A percentile compares a stretch with the other conserved stretches of the same genome.
Conservation (phyloP, 176 grass and related monocot genomes). For the Zoysia japonica region DNA sequence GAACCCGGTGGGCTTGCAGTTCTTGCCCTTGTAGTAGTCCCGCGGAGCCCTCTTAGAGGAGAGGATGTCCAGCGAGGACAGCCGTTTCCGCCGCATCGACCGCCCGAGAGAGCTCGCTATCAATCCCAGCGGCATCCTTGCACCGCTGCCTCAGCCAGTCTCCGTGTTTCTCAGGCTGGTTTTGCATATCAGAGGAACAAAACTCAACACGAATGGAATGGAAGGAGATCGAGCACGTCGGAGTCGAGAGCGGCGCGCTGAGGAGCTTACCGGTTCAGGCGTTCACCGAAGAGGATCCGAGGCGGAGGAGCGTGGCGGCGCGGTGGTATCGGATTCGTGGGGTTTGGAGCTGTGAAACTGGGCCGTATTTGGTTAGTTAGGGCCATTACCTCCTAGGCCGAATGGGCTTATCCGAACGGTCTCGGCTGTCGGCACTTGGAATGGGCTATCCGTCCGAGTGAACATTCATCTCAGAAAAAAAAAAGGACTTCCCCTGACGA, state of each 20-base stretch:
- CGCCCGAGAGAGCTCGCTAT: slow-evolving; percentile 63
- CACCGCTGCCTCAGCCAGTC: neutral
- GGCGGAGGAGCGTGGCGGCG: neutral
- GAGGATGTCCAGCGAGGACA: slow-evolving; percentile 82
- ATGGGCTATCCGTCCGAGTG: too few species aligned
- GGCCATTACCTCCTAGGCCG: neutral
- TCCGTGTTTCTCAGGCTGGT: neutral
- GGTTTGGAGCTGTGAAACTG: neutral
- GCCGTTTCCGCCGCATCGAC: slow-evolving; percentile 75
- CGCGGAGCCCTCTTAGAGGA: slow-evolving; percentile 83
- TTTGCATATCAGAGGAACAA: neutral
- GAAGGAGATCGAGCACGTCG: neutral
- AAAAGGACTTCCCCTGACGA: too few species aligned
- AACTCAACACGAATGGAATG: neutral
- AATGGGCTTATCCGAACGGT: too few species aligned
- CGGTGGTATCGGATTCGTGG: neutral
- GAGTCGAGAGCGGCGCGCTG: neutral
- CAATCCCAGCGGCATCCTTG: slow-evolving; percentile 85
- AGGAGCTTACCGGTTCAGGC: neutral
- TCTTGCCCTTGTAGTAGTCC: slow-evolving; percentile 99
- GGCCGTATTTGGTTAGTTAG: neutral
- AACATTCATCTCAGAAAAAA: too few species aligned
- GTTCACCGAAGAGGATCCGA: neutral
- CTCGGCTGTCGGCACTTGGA: too few species aligned
- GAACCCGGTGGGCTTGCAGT: slow-evolving; percentile 95